Base-by-base conservation (phyloP, 2,329 filamentous ascomycete genomes). In the Monosporascus sp. region DNA sequence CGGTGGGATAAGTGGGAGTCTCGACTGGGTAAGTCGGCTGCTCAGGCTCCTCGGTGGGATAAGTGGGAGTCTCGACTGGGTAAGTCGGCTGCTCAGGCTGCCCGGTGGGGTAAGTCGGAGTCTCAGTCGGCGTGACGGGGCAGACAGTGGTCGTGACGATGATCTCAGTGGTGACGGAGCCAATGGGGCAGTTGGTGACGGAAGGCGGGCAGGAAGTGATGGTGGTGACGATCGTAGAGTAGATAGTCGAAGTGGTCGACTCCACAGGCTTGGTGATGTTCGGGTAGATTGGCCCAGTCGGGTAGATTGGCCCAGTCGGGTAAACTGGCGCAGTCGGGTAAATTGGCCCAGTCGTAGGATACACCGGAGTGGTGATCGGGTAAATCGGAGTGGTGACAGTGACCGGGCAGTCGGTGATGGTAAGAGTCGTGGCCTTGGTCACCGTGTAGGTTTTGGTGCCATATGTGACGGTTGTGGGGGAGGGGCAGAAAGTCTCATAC, bases 341-440 rank as follows among this genome's bases (percentile, higher is more conserved):
- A 22, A 22, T 3, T 22, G 20, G 20, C 20, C 20, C 20, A 22
- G 20, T 22, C 20, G 40, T 41, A 18, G 38, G 38, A n/a, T 41
- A 41, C 1, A 41, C 38, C 41, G 41, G 41, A 18, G 24, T 6
- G n/a, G 40, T 41, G 15, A 7, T 41, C n/a, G 40, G 40, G n/a
- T 41, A 41, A 17, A 41, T 18, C 41, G 41, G 41, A 11, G 48
- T 50, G 17, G 49, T 50, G 1, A 52, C 48, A 7, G 54, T 55
- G 17, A 60, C 57, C n/a, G 58, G 55, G 55, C 55, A 59, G 24
- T 59, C 49, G 1, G 56, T 60, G 11, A 57, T 58, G 28, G 52
- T 52, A n/a, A 57, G 8, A 17, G 58, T 49, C 28, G 58, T 51
- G 43, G 54, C 54, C 46, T 57, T 22, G 17, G 41, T 45, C 9